A percentile compares a stretch with the other conserved stretches of the same genome.
phyloP scores from a whole-genome alignment of 495 filamentous ascomycete genomes.

The Aspergillus bertholletiae region DNA sequence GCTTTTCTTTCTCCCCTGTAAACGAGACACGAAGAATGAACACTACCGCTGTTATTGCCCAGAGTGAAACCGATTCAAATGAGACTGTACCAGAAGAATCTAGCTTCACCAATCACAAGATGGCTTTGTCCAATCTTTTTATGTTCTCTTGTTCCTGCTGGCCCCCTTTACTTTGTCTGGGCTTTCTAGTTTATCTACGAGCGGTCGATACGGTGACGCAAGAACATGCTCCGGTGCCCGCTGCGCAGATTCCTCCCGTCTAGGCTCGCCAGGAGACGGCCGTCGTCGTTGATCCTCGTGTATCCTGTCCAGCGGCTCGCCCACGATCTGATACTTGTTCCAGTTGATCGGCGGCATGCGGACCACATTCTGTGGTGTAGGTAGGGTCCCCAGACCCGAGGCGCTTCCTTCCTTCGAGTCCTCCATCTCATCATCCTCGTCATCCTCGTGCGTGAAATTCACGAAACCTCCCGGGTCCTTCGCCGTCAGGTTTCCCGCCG shows the following conservation, averaged over 20 bases:
- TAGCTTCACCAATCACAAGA: conserved; percentile 5
- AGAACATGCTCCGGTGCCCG: conserved; percentile 55
- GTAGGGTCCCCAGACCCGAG: conserved; percentile 53
- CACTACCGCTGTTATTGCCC: background rate
- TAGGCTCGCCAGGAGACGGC: conserved; percentile 56
- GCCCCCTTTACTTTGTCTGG: conserved; percentile 30
- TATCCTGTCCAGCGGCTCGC: conserved; percentile 74
- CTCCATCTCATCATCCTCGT: conserved; percentile 30
- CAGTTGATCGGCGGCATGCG: conserved; percentile 86
- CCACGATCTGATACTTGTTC: conserved; percentile 82
- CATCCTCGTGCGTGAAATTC: conserved; percentile 38
- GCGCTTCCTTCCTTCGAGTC: background rate
- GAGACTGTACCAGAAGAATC: background rate
- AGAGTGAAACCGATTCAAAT: background rate
- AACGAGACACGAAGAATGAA: background rate
- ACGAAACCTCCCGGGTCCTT: conserved; percentile 37
- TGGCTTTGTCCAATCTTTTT: conserved; percentile 10
- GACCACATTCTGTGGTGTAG: conserved; percentile 76
- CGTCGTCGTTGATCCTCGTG: conserved; percentile 71
- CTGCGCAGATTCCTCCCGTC: conserved; percentile 32
- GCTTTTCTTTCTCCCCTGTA: background rate
- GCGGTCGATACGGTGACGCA: conserved; percentile 72
- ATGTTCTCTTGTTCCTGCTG: conserved; percentile 36
- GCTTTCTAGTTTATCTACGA: conserved; percentile 60
- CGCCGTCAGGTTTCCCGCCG: conserved; percentile 48